phyloP scores from a whole-genome alignment of 768 basidiomycete genomes.

The Xerocomellus intermedius region DNA sequence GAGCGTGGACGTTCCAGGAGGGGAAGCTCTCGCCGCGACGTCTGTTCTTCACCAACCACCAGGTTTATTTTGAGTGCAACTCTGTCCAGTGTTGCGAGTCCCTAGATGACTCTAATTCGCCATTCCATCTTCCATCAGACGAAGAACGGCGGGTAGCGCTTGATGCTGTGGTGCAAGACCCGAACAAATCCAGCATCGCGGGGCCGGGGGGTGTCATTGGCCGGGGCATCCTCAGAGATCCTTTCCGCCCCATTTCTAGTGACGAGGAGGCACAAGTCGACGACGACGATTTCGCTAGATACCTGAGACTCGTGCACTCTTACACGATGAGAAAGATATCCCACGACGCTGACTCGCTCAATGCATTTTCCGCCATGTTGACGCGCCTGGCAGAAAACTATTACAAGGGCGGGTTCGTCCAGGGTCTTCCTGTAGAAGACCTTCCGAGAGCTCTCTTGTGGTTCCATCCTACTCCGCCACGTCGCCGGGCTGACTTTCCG shows the following conservation, averaged over 20 bases:
- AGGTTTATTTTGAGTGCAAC: conserved; percentile 21
- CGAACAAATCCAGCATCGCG: neutral
- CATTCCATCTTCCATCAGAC: conserved; percentile 11
- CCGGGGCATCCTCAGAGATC: conserved; percentile 6
- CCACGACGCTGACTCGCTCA: conserved; percentile 10
- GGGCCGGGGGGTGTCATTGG: neutral
- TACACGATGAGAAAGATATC: conserved; percentile 5
- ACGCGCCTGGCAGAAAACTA: neutral
- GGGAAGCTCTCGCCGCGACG: conserved; percentile 15
- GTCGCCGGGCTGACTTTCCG: neutral
- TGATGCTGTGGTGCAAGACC: neutral
- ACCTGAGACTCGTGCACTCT: conserved; percentile 2
- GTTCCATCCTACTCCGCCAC: conserved; percentile 1
- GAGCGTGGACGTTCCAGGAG: conserved; percentile 22
- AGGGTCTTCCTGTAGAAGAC: conserved; percentile 12
- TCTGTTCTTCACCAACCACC: conserved; percentile 20
- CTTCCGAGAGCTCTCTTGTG: conserved; percentile 12
- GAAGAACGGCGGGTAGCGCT: neutral
- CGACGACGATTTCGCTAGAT: neutral
- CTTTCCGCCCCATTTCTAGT: conserved; percentile 4
- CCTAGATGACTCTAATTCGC: conserved; percentile 9
- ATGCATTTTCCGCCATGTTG: conserved; percentile 17
- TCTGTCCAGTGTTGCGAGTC: conserved; percentile 13
- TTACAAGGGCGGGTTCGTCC: conserved; percentile 12
- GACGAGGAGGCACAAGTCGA: neutral